These are phyloP conservation scores for Haplosporangium gracile DNA, from an alignment of 192 early-diverging fungal species.

Conservation along the genomic window DNA sequence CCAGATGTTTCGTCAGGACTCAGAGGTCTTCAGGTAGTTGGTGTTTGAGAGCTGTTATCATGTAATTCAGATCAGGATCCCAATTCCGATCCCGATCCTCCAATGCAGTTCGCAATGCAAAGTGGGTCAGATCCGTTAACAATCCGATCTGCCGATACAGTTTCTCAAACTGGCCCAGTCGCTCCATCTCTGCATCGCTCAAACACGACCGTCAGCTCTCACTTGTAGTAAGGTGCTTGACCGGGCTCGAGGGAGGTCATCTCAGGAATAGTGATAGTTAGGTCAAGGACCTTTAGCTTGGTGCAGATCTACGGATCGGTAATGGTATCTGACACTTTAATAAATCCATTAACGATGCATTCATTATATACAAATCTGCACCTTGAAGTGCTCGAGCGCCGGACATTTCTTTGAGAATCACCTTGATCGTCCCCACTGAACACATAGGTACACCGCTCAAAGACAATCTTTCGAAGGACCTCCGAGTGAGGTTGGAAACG, in stretches of 20 bases:
- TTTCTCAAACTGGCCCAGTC: no score
- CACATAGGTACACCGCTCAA: background rate
- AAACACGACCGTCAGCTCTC: background rate
- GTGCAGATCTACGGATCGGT: background rate
- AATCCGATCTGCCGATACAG: background rate
- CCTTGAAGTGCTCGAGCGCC: background rate
- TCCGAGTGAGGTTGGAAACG: background rate
- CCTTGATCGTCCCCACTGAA: background rate
- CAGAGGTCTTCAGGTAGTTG: background rate
- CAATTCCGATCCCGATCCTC: no score
- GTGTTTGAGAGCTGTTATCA: background rate
- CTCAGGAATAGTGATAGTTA: background rate
- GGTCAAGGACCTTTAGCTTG: background rate
- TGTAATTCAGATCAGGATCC: no score
- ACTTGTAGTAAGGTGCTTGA: background rate
- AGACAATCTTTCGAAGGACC: background rate
- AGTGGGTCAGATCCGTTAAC: background rate
- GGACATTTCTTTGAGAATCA: background rate
- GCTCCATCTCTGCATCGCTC: background rate
- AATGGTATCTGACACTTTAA: background rate
- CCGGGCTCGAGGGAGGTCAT: background rate
- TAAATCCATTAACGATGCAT: background rate
- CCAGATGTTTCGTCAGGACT: background rate
- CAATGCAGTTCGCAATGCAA: no score
- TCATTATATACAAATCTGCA: background rate